Conservation (phyloP, 495 filamentous ascomycete genomes). For the Neurospora sp. region DNA sequence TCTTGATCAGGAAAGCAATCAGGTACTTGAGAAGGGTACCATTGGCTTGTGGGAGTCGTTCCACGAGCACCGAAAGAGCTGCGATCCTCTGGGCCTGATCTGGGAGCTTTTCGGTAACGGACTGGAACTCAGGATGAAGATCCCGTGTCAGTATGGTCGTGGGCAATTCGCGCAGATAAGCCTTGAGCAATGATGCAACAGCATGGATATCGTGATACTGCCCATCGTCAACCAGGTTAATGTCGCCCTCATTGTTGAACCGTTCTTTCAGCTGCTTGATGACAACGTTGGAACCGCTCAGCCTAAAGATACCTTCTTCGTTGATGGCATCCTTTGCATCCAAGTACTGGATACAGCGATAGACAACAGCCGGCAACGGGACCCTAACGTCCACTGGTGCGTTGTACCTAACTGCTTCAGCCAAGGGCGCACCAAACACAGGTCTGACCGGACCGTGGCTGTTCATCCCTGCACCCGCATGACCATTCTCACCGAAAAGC, state of each 20-base stretch:
- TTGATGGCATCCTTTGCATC: conserved; percentile 68
- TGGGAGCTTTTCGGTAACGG: conserved; percentile 64
- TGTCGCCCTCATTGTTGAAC: conserved; percentile 90
- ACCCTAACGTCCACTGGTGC: conserved; percentile 59
- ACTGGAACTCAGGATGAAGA: conserved; percentile 79
- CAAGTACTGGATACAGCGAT: conserved; percentile 91
- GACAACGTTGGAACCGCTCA: conserved; percentile 88
- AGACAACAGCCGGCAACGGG: conserved; percentile 87
- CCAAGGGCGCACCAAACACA: conserved; percentile 78
- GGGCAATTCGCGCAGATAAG: conserved; percentile 88
- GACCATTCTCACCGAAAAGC: conserved; percentile 24
- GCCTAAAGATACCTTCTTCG: conserved; percentile 93
- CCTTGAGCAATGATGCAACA: conserved; percentile 86
- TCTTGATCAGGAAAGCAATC: conserved; percentile 74
- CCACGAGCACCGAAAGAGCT: conserved; percentile 79
- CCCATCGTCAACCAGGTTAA: conserved; percentile 74
- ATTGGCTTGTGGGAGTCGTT: conserved; percentile 72
- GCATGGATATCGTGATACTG: conserved; percentile 94
- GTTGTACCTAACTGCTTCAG: conserved; percentile 76
- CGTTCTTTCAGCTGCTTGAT: conserved; percentile 84
- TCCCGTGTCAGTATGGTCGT: conserved; percentile 84
- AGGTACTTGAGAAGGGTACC: conserved; percentile 70
- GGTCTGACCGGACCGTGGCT: conserved; percentile 54
- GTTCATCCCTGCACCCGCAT: conserved; percentile 9
- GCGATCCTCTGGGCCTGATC: conserved; percentile 66